Percentiles rank a stretch among this genome's conserved stretches.
phyloP scores from a whole-genome alignment of 164 flowering plant species.

The Cinnamomum micranthum region DNA sequence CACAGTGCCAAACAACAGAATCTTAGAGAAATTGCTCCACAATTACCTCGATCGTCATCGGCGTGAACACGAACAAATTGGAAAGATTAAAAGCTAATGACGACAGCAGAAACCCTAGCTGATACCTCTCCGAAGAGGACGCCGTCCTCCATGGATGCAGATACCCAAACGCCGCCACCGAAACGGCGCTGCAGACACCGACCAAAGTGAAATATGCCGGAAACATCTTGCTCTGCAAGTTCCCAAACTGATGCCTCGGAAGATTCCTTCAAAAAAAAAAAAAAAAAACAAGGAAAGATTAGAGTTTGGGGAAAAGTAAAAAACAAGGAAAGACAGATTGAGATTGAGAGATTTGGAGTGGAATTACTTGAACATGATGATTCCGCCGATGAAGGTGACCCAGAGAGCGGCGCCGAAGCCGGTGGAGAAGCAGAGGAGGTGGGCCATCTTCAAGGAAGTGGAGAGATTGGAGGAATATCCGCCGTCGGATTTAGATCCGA shows the following conservation, averaged over 20 bases:
- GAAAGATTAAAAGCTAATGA: constrained; percentile 72
- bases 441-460: constrained; percentile 56
- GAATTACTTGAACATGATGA: constrained; percentile 97
- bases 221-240: constrained; percentile 95
- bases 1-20: neutral
- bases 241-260: constrained; percentile 95
- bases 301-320: too few relatives aligned
- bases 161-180: constrained; percentile 71
- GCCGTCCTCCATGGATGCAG: constrained; percentile 85
- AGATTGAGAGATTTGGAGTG: neutral
- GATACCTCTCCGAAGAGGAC: constrained; percentile 63
- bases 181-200: constrained; percentile 58
- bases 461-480: constrained; percentile 33
- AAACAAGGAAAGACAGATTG: neutral
- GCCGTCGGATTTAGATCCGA: constrained; percentile 60
- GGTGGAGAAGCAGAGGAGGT: constrained; percentile 83
- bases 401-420: constrained; percentile 92
- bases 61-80: constrained; percentile 81
- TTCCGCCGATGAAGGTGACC: constrained; percentile 99
- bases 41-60: constrained; percentile 69
- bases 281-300: neutral
- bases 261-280: constrained; percentile 40
- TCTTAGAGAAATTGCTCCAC: neutral
- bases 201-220: constrained; percentile 91
- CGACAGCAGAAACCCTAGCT: constrained; percentile 78